Percentiles rank a stretch among this genome's conserved stretches.
Evolutionary conservation across 192 early-diverging fungal species (phyloP).

Genomic region (Coemansia sp.): DNA sequence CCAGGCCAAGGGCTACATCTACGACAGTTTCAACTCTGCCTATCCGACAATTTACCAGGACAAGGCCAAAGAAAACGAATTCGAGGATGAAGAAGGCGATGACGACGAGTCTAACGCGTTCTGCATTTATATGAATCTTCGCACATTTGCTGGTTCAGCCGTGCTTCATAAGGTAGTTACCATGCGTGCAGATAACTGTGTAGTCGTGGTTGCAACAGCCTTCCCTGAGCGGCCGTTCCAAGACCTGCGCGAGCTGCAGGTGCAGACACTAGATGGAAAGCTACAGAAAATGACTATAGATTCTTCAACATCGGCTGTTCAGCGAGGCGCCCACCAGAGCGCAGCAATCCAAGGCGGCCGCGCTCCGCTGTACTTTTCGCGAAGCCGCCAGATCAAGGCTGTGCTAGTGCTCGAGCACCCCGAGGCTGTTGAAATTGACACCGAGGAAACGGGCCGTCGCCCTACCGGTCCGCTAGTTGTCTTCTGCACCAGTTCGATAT

Average conservation of each 20-base stretch:
- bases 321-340: not conserved
- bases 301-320: not conserved
- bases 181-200: slow-evolving; percentile 46
- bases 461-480: slow-evolving; percentile 33
- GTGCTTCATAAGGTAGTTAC: slow-evolving; percentile 34
- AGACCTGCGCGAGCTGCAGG: slow-evolving; percentile 30
- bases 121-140: slow-evolving; percentile 47
- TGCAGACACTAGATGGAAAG: slow-evolving; percentile 48
- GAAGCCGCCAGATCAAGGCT: slow-evolving; percentile 38
- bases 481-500: slow-evolving; percentile 43
- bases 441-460: slow-evolving; percentile 12
- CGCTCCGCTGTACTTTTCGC: slow-evolving; percentile 39
- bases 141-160: slow-evolving; percentile 13
- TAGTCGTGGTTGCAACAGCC: slow-evolving; percentile 26
- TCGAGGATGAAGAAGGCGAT: slow-evolving; percentile 23
- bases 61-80: slow-evolving; percentile 9
- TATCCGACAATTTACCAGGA: slow-evolving; percentile 31
- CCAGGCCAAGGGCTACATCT: slow-evolving; percentile 36
- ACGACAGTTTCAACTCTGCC: slow-evolving; percentile 29
- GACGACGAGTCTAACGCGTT: slow-evolving; percentile 47
- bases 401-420: slow-evolving; percentile 48
- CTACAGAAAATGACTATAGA: slow-evolving; percentile 18
- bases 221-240: slow-evolving; percentile 44
- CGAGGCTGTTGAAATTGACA: slow-evolving; percentile 7
- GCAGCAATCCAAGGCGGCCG: slow-evolving; percentile 4